These are phyloP conservation scores for Phyllosticta ampelicida DNA, from an alignment of 2,329 filamentous ascomycete genomes.

Conservation along the genomic window DNA sequence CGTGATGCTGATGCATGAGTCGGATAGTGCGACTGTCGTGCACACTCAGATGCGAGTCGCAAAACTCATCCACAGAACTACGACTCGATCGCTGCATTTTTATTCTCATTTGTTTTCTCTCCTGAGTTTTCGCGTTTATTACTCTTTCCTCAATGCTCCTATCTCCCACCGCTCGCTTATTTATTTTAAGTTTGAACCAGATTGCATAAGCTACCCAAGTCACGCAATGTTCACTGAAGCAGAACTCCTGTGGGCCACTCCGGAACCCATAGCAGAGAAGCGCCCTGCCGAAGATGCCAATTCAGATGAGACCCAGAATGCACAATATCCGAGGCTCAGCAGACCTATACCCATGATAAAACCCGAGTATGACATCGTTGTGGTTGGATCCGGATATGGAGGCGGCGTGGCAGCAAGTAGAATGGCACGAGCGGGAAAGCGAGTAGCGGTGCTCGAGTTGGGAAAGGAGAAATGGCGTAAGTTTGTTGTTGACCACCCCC, in stretches of 20 bases:
- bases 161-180: not conserved
- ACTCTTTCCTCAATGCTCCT: too few species aligned
- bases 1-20: too few species aligned
- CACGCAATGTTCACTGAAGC: not conserved
- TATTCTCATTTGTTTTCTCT: too few species aligned
- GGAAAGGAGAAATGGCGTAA: constrained; percentile 52
- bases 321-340: constrained; percentile 6
- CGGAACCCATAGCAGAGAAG: not conserved
- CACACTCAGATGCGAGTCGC: too few species aligned
- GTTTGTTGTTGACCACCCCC: constrained; percentile 1
- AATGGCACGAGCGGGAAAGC: constrained; percentile 50
- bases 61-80: too few species aligned
- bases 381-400: constrained; percentile 60
- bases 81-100: too few species aligned
- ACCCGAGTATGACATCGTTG: constrained; percentile 51
- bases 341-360: constrained; percentile 48
- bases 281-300: not conserved
- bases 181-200: not conserved
- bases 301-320: not conserved
- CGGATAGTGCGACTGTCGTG: too few species aligned
- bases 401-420: constrained; percentile 55
- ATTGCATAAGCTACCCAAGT: not conserved
- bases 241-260: not conserved
- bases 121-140: too few species aligned
- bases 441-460: constrained; percentile 54